These are phyloP conservation scores for Penicillium sp. DNA, from an alignment of 2,329 filamentous ascomycete species.

Conservation along the genomic window DNA sequence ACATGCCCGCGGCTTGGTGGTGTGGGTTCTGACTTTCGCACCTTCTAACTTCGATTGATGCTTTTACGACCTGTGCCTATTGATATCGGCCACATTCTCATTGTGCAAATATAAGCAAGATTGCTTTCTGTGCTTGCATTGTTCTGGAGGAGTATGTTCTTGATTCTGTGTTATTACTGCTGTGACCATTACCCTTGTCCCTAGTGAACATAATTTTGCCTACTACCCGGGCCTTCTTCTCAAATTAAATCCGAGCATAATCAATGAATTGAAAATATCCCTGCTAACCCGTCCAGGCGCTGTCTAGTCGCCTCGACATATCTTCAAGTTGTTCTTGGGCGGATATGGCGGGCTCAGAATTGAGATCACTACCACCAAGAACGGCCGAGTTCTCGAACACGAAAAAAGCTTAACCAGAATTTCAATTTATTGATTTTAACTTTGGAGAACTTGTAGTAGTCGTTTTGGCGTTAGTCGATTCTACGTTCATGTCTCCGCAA, in stretches of 20 bases:
- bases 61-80: constrained; percentile 8
- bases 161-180: constrained; percentile 15
- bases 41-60: constrained; percentile 7
- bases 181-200: neutral
- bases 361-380: neutral
- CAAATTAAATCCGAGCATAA: too few species aligned
- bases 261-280: too few species aligned
- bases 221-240: neutral
- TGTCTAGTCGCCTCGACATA: too few species aligned
- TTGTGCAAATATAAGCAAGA: neutral
- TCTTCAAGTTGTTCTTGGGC: too few species aligned
- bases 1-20: neutral
- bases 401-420: neutral
- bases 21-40: neutral
- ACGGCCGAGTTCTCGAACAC: neutral
- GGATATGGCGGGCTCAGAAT: too few species aligned
- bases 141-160: neutral
- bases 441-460: neutral
- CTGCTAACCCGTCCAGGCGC: too few species aligned
- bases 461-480: neutral
- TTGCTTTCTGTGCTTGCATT: constrained; percentile 1
- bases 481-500: neutral
- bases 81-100: neutral
- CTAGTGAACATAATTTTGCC: constrained; percentile 20
- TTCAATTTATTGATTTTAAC: neutral